phyloP scores from a whole-genome alignment of 1,139 yeast genomes.

The Sugiyamaella japonica region DNA sequence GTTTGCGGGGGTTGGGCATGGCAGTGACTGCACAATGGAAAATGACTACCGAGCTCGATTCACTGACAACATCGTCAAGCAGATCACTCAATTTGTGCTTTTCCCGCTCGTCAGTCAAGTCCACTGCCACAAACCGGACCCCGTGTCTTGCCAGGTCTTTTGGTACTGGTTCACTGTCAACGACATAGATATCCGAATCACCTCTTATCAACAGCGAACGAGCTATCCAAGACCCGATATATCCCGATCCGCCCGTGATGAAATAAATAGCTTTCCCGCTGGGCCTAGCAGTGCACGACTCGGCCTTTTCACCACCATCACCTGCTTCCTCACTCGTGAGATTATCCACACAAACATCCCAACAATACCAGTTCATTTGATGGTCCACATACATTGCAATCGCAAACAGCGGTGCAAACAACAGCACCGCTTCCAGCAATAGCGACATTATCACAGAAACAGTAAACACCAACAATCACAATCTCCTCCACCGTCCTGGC shows the following conservation, averaged over 20 bases:
- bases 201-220: conserved; percentile 36
- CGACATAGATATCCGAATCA: conserved; percentile 29
- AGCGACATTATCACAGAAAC: conserved; percentile 1
- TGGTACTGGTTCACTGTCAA: conserved; percentile 30
- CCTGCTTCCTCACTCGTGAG: neutral
- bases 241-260: conserved; percentile 39
- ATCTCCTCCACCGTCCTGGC: neutral
- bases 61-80: conserved; percentile 3
- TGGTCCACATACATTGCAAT: conserved; percentile 5
- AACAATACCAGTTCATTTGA: conserved; percentile 8
- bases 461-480: neutral
- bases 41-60: conserved; percentile 19
- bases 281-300: neutral
- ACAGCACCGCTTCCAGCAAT: conserved; percentile 5
- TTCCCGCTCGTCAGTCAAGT: conserved; percentile 18
- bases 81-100: conserved; percentile 21
- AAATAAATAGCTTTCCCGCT: conserved; percentile 25
- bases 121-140: conserved; percentile 25
- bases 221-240: conserved; percentile 39
- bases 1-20: conserved; percentile 21
- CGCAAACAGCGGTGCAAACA: conserved; percentile 10
- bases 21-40: conserved; percentile 29
- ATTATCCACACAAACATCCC: neutral
- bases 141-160: conserved; percentile 34
- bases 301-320: neutral